phyloP scores from a whole-genome alignment of 306 rosid genomes.

The Amphicarpaea edgeworthii region DNA sequence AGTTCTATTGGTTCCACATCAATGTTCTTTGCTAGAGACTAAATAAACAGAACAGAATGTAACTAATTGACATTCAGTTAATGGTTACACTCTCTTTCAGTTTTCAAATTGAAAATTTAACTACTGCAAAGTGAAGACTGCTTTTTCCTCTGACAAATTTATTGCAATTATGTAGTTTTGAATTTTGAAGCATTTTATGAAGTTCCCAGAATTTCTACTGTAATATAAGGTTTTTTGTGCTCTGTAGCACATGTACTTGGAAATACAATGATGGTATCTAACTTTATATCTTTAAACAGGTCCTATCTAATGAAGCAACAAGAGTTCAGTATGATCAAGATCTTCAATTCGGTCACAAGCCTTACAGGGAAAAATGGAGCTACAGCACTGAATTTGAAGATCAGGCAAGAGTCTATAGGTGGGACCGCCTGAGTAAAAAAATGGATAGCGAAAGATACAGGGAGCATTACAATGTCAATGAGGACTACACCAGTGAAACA shows the following conservation, averaged over 20 bases:
- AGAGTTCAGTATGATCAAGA: slow-evolving; percentile 71
- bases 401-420: slow-evolving; percentile 57
- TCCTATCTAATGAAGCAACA: slow-evolving; percentile 75
- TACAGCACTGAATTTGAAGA: slow-evolving; percentile 67
- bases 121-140: background rate
- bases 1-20: slow-evolving; percentile 26
- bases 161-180: background rate
- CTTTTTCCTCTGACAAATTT: slow-evolving; percentile 16
- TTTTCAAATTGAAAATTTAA: slow-evolving; percentile 33
- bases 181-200: slow-evolving; percentile 12
- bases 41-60: background rate
- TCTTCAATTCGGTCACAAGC: slow-evolving; percentile 55
- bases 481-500: slow-evolving; percentile 51
- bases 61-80: slow-evolving; percentile 18
- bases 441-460: slow-evolving; percentile 58
- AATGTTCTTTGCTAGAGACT: background rate
- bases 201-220: slow-evolving; percentile 5
- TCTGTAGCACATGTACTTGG: background rate
- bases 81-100: slow-evolving; percentile 5
- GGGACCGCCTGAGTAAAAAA: slow-evolving; percentile 71
- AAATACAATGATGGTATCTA: slow-evolving; percentile 18
- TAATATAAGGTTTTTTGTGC: slow-evolving; percentile 29
- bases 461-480: slow-evolving; percentile 50
- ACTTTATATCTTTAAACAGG: slow-evolving; percentile 56
- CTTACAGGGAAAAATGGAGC: slow-evolving; percentile 56